phyloP scores from a whole-genome alignment of 371 early-diverging fungal genomes.

The Saksenaea vasiformis region DNA sequence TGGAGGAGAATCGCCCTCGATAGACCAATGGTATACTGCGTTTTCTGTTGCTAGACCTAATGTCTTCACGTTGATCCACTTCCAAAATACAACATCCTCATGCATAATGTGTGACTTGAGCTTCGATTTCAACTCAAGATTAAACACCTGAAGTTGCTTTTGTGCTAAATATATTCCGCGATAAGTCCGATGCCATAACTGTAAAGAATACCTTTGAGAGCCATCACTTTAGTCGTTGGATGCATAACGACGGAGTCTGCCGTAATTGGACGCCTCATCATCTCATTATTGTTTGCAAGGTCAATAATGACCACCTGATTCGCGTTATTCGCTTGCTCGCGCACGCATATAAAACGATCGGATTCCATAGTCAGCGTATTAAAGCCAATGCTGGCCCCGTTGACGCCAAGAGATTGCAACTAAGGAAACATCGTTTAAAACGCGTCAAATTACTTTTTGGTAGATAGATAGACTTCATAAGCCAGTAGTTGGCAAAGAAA shows the following conservation, averaged over 20 bases:
- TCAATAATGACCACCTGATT: conserved; percentile 95
- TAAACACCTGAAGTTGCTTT: conserved; percentile 94
- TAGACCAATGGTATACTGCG: conserved; percentile 95
- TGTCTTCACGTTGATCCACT: conserved; percentile 86
- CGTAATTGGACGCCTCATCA: conserved; percentile 89
- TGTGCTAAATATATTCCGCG: conserved; percentile 62
- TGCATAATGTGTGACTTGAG: conserved; percentile 89
- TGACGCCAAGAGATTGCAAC: conserved; percentile 92
- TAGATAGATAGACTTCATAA: neutral
- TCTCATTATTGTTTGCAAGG: conserved; percentile 77
- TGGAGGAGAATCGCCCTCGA: conserved; percentile 89
- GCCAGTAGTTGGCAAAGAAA: neutral
- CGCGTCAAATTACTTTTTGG: neutral
- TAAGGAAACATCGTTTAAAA: conserved; percentile 32
- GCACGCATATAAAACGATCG: conserved; percentile 95
- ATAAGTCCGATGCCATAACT: neutral
- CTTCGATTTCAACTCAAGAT: conserved; percentile 93
- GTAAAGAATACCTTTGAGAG: conserved; percentile 81
- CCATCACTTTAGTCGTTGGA: conserved; percentile 89
- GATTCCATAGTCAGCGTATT: conserved; percentile 97
- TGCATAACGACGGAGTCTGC: conserved; percentile 99
- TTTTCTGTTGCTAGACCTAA: conserved; percentile 91
- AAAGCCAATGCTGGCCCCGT: conserved; percentile 91
- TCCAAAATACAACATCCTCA: conserved; percentile 97
- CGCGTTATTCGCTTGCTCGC: conserved; percentile 85